Evolutionary conservation across 2,329 filamentous ascomycete genomes (phyloP).

Genomic region (Penicillium sp.): DNA sequence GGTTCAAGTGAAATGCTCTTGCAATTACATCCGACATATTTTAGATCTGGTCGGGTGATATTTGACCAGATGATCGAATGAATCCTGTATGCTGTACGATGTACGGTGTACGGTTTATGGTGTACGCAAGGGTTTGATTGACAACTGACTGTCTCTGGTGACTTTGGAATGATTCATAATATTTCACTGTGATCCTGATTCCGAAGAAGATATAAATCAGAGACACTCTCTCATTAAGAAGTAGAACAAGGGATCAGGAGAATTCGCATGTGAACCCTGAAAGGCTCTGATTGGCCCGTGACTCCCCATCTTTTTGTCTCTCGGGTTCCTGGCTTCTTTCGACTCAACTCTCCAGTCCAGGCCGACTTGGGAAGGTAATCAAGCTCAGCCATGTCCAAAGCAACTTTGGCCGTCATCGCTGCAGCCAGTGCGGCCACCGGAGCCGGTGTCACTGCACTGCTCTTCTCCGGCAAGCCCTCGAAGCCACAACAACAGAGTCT

Average conservation of each 20-base stretch:
- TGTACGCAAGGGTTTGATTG: no score
- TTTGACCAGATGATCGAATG: no score
- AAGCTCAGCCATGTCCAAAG: slow-evolving; percentile 71
- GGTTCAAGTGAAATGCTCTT: no score
- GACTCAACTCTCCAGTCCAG: not conserved
- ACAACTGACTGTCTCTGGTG: no score
- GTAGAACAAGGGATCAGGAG: not conserved
- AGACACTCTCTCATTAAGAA: no score
- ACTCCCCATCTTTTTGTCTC: slow-evolving; percentile 14
- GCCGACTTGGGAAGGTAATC: slow-evolving; percentile 1
- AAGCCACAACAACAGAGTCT: slow-evolving; percentile 30
- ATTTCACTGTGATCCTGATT: not conserved
- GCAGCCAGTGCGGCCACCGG: slow-evolving; percentile 74
- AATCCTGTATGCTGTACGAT: no score
- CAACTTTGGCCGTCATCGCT: slow-evolving; percentile 72
- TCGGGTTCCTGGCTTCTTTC: slow-evolving; percentile 4
- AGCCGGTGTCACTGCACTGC: slow-evolving; percentile 67
- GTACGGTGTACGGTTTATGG: no score
- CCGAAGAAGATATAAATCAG: no score
- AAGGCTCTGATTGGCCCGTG: slow-evolving; percentile 29
- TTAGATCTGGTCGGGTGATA: no score
- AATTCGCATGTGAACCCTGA: not conserved
- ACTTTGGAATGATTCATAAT: no score
- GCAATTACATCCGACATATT: no score
- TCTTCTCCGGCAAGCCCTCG: slow-evolving; percentile 58